Evolutionary conservation across 225 moss, liverwort and hornwort species (phyloP), one percentile per base, ranked within the genome.

Genomic region (Climacium dendroides): DNA sequence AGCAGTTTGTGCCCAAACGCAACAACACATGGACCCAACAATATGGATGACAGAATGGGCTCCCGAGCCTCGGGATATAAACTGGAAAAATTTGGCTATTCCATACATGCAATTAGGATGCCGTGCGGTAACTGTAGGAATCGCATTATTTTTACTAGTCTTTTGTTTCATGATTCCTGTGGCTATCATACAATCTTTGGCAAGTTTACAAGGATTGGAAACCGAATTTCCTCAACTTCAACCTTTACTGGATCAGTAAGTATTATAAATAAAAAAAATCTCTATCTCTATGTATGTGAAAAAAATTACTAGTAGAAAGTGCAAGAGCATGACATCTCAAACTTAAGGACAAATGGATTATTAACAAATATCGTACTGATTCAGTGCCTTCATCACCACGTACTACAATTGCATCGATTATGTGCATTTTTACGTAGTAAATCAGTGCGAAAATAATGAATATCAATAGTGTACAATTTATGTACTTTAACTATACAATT

Each of bases 41-140:
- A 76, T 67, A 55, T 98, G 98, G 98, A 91, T 96, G 72, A 98
- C 98, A 0, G 86, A 83, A 47, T 96, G 96, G 98, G 96, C 98
- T 30, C 96, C 96, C 1, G 96, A 98, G 28, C 96, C 96, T n/a
- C 88, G 94, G 0, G 85, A 98, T n/a, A 93, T 98, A 12, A 93
- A 94, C 87, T 98, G 98, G 98, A 54, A 32, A 32, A 98, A 96
- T 87, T 60, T 98, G 54, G 93, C 96, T 8, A 98, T 98, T 78
- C 96, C 96, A 0, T 95, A 93, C 9, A 85, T 94, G 74, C 90
- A 92, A 81, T 84, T 96, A 37, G 94, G 90, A 23, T 96, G 95
- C 65, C 95, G 98, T 17, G 62, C 28, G 0, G 30, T 94, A 6
- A 78, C 47, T 0, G 90, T 89, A 55, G 85, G 86, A 19, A 35